Conservation (phyloP, 495 filamentous ascomycete species). For the Trichoderma virens region DNA sequence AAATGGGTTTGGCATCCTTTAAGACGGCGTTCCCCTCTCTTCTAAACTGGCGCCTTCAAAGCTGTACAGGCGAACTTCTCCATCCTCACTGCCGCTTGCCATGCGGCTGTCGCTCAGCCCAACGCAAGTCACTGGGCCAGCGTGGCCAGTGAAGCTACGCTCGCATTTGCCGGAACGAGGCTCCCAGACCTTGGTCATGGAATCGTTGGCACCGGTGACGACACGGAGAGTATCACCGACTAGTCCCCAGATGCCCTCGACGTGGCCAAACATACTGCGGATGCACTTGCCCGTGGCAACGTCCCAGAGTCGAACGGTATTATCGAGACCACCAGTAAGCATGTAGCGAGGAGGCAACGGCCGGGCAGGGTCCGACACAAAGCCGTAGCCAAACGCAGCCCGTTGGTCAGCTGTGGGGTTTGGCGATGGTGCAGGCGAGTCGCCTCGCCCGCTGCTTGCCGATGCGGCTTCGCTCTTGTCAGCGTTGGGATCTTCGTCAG, state of each 20-base stretch:
- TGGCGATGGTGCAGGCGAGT: not conserved
- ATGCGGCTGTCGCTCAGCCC: constrained; percentile 81
- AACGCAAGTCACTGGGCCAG: constrained; percentile 85
- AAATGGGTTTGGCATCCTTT: not conserved
- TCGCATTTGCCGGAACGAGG: constrained; percentile 83
- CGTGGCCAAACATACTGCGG: constrained; percentile 89
- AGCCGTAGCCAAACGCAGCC: constrained; percentile 48
- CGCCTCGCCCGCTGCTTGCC: constrained; percentile 27
- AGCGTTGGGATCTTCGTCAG: constrained; percentile 58
- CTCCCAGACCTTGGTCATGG: constrained; percentile 90
- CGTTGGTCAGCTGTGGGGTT: constrained; percentile 33
- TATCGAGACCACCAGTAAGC: constrained; percentile 82
- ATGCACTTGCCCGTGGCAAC: constrained; percentile 71
- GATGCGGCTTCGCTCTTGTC: constrained; percentile 51
- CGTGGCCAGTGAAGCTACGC: constrained; percentile 81
- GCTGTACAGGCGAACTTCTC: constrained; percentile 79
- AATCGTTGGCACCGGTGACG: constrained; percentile 83
- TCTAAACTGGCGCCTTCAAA: constrained; percentile 50
- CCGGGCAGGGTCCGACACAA: constrained; percentile 48
- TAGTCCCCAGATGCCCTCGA: constrained; percentile 93
- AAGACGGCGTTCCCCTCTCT: constrained; percentile 29
- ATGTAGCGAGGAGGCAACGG: constrained; percentile 79
- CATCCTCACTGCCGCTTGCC: constrained; percentile 87
- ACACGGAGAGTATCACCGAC: constrained; percentile 85
- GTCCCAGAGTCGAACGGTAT: constrained; percentile 91